phyloP scores from a whole-genome alignment of 2,329 filamentous ascomycete genomes.

The Sarocladiaceae sp. region DNA sequence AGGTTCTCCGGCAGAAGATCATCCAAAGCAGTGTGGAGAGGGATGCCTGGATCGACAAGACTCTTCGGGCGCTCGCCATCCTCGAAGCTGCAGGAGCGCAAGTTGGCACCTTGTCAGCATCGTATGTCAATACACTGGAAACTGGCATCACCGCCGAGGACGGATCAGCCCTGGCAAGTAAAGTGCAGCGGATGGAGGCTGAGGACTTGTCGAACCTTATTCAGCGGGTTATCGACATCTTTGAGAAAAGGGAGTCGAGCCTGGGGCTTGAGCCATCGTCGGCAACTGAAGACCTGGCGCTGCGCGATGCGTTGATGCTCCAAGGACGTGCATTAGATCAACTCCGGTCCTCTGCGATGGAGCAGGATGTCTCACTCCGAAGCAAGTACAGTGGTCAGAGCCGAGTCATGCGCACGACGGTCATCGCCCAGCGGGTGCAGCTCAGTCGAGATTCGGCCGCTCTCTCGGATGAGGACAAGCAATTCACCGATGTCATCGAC shows the following conservation, averaged over 20 bases:
- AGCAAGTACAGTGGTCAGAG: conserved; percentile 70
- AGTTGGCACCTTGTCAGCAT: conserved; percentile 38
- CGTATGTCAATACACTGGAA: conserved; percentile 57
- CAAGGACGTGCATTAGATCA: conserved; percentile 7
- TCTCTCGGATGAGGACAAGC: conserved; percentile 63
- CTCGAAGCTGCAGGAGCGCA: conserved; percentile 31
- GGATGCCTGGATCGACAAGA: conserved; percentile 31
- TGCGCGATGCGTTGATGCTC: conserved; percentile 13
- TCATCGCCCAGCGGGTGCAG: conserved; percentile 76
- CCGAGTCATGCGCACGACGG: conserved; percentile 66
- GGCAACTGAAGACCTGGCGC: conserved; percentile 24
- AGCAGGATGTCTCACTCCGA: conserved; percentile 47
- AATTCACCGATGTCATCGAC: conserved; percentile 62
- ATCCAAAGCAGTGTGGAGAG: conserved; percentile 21
- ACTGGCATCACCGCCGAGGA: conserved; percentile 48
- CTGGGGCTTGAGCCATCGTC: conserved; percentile 27
- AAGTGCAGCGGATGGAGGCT: conserved; percentile 50
- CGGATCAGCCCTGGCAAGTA: conserved; percentile 47
- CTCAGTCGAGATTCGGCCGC: conserved; percentile 68
- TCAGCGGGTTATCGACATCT: conserved; percentile 18
- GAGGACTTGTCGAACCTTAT: conserved; percentile 22
- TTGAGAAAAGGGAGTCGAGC: conserved; percentile 29
- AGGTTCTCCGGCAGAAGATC: conserved; percentile 42
- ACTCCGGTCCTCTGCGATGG: conserved; percentile 25
- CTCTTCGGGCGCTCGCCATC: conserved; percentile 45